phyloP scores from a whole-genome alignment of 306 rosid species.

The Rosa multiflora region DNA sequence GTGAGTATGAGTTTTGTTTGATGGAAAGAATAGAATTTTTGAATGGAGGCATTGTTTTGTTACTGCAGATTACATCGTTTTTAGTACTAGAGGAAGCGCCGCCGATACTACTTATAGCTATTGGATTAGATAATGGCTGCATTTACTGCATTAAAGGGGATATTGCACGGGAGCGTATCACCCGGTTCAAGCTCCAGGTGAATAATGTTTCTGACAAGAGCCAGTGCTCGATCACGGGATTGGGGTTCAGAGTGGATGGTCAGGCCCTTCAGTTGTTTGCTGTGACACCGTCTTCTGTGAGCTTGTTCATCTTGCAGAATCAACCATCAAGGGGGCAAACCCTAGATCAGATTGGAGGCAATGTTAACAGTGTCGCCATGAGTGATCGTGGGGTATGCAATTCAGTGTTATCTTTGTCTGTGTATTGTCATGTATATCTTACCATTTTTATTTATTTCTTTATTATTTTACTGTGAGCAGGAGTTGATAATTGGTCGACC shows the following conservation, averaged over 20 bases:
- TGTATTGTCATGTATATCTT: slow-evolving; percentile 5
- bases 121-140: slow-evolving; percentile 88
- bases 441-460: background rate
- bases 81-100: slow-evolving; percentile 93
- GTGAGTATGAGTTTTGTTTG: background rate
- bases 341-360: slow-evolving; percentile 92
- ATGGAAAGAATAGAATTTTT: slow-evolving; percentile 8
- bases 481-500: slow-evolving; percentile 92
- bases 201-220: slow-evolving; percentile 61
- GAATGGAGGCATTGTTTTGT: slow-evolving; percentile 10
- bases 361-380: slow-evolving; percentile 73
- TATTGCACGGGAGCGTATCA: slow-evolving; percentile 92
- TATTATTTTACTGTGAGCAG: slow-evolving; percentile 35
- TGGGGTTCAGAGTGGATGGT: slow-evolving; percentile 94
- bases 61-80: slow-evolving; percentile 87
- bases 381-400: slow-evolving; percentile 81
- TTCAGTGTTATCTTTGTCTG: slow-evolving; percentile 17
- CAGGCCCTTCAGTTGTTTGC: slow-evolving; percentile 91
- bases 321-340: slow-evolving; percentile 88
- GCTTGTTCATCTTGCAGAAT: slow-evolving; percentile 69
- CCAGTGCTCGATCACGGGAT: slow-evolving; percentile 66
- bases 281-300: slow-evolving; percentile 82
- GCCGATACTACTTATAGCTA: slow-evolving; percentile 83
- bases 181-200: slow-evolving; percentile 88
- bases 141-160: slow-evolving; percentile 96